Percentiles rank a stretch among this genome's conserved stretches.
Conservation (phyloP, 768 basidiomycete genomes). For the Calocybe gangraenosa region DNA sequence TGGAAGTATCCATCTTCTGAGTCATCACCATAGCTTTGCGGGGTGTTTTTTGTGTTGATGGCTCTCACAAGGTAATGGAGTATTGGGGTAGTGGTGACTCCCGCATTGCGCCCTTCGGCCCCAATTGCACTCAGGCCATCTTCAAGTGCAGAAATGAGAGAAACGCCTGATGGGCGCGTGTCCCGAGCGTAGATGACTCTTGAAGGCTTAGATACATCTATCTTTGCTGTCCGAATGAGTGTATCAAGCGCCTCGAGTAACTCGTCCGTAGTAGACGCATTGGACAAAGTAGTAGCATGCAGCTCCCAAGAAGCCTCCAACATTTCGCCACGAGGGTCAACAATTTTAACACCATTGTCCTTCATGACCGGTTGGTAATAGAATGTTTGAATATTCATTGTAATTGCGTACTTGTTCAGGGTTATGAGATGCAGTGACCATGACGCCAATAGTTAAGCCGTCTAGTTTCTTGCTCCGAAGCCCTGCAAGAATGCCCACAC, state of each 20-base stretch:
- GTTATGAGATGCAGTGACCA: slow-evolving; percentile 99
- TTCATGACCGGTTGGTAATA: slow-evolving; percentile 28
- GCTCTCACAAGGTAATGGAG: slow-evolving; percentile 92
- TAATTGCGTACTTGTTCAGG: slow-evolving; percentile 73
- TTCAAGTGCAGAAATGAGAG: slow-evolving; percentile 71
- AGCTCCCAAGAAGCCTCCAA: slow-evolving; percentile 89
- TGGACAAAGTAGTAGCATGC: slow-evolving; percentile 84
- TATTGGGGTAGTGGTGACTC: slow-evolving; percentile 89
- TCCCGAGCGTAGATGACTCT: slow-evolving; percentile 89
- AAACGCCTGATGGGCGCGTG: slow-evolving; percentile 83
- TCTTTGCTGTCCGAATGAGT: slow-evolving; percentile 60
- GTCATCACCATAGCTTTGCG: slow-evolving; percentile 75
- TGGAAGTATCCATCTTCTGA: slow-evolving; percentile 78
- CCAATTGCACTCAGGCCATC: slow-evolving; percentile 78
- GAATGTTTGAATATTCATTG: slow-evolving; percentile 7
- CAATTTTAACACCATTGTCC: slow-evolving; percentile 99
- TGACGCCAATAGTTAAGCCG: slow-evolving; percentile 91
- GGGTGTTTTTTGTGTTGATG: slow-evolving; percentile 81
- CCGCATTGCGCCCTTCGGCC: slow-evolving; percentile 67
- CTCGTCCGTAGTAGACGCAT: slow-evolving; percentile 71
- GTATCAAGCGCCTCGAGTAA: slow-evolving; percentile 61
- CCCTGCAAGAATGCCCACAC: slow-evolving; percentile 86
- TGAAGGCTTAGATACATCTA: slow-evolving; percentile 76
- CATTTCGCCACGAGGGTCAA: slow-evolving; percentile 98
- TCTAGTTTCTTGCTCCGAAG: slow-evolving; percentile 89